Evolutionary conservation across 805 yeast genomes (phyloP), one percentile per base, ranked within the genome.

Genomic region (Pichia deserticola): DNA sequence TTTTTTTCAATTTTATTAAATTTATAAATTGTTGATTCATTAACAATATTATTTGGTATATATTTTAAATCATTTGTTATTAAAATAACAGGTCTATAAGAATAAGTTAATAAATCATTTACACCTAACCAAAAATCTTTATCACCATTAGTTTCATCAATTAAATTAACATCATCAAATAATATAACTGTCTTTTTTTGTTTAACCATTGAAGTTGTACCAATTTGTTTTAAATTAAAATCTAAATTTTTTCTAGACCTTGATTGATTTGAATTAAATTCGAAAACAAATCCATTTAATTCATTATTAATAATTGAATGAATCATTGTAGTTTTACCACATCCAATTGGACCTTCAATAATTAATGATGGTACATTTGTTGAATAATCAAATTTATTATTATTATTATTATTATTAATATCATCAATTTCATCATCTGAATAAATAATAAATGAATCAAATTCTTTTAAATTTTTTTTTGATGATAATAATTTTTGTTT

Each of bases 121-220:
- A 89, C 73, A 2, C 84, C 80, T 1, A 73, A 60, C 97, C 97
- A 93, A 60, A 92, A 90, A 2, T 81, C 80, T 50, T 77, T 79
- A 58, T 93, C 98, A 5, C 34, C 25, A 34, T 77, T 80, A 39
- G 76, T 79, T 48, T 80, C 88, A 58, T 84, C 88, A 20, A 90
- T 63, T 10, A 87, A 71, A 61, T 92, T 96, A 39, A 86, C 90
- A 58, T 92, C 97, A 57, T 90, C 96, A 50, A 92, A 72, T 35
- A 93, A 65, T 5, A 93, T 82, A 6, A 89, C 69, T 7, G 92
- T 89, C 51, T 79, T 74, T 7, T 28, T 11, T 20, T 32, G 70
- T 54, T 84, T 87, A 2, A 92, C 90, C 43, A 85, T 69, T 52
- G 88, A 89, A 0, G 95, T 85, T 5, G 96, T 90, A 49, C 92